A percentile compares a stretch with the other conserved stretches of the same genome.
Conservation (phyloP, 2,329 filamentous ascomycete species). For the Septoria petroselini region DNA sequence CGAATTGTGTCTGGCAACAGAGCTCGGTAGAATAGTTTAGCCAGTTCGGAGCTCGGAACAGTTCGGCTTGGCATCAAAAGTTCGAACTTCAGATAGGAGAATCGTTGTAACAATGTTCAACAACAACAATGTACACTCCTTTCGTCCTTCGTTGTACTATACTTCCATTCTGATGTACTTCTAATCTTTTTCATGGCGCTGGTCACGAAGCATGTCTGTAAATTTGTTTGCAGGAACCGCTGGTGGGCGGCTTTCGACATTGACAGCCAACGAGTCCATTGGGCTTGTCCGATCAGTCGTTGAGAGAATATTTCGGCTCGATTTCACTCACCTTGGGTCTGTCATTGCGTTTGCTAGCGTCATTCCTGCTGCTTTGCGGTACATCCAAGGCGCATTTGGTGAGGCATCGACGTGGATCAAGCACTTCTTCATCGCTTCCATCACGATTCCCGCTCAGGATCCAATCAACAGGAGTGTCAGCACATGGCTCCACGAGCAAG, state of each 20-base stretch:
- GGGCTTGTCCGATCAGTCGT: constrained; percentile 20
- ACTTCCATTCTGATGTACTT: constrained; percentile 7
- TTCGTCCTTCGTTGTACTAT: constrained; percentile 6
- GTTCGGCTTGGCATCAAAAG: constrained; percentile 5
- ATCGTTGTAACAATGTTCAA: neutral
- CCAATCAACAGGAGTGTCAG: constrained; percentile 28
- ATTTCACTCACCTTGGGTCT: constrained; percentile 30
- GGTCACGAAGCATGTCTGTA: constrained; percentile 18
- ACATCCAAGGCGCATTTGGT: constrained; percentile 22
- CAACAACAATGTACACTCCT: constrained; percentile 1
- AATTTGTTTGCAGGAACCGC: constrained; percentile 25
- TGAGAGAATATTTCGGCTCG: constrained; percentile 21
- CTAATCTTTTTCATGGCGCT: constrained; percentile 10
- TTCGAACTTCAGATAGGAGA: constrained; percentile 13
- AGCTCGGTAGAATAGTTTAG: constrained; percentile 2
- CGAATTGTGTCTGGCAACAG: neutral
- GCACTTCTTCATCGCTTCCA: constrained; percentile 28
- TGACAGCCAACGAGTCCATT: constrained; percentile 15
- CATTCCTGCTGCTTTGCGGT: constrained; percentile 25
- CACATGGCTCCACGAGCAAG: constrained; percentile 28
- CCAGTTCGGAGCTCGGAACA: constrained; percentile 4
- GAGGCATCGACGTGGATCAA: constrained; percentile 24
- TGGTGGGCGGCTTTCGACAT: constrained; percentile 17
- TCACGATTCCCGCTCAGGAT: constrained; percentile 28
- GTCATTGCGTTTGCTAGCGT: constrained; percentile 26